Base-by-base conservation (phyloP, 2,329 filamentous ascomycete species). In the Fusarium robinianum region DNA sequence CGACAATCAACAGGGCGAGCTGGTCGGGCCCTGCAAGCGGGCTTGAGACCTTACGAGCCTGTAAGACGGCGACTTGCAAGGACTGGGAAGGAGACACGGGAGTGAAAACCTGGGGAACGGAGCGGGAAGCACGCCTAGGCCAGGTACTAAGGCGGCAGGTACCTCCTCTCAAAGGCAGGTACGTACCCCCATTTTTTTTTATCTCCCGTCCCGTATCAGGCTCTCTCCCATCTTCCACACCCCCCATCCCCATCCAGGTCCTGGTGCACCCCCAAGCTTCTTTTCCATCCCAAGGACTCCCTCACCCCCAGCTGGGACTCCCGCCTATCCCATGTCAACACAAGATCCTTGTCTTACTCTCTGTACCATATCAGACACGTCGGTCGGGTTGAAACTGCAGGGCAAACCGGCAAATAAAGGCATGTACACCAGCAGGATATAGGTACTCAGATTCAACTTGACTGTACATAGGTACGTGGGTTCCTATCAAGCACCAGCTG, bases 51-150 rank as follows among this genome's bases (percentile, higher is more conserved):
- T n/a, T n/a, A n/a, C n/a, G n/a, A n/a, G 49, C 49, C 48, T 55
- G 53, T 51, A 47, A 56, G 47, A 58, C 53, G 37, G 38, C 34
- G 40, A 51, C 38, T 34, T 42, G 43, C 41, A 43, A 41, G 24
- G 32, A 35, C 36, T 23, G 24, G 31, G 31, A 30, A 24, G 40
- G 33, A 40, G 37, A 46, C 33, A 51, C 36, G 45, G 42, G 49
- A 49, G 39, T 25, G 32, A 45, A 55, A 61, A 61, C 47, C 54
- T 57, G 60, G 58, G 58, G 58, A 60, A 61, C 48, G 53, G 49
- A 49, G 42, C 56, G 53, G 58, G 55, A 61, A 41, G 49, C 48
- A 52, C 49, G 26, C 50, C 57, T 55, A 52, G 46, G 47, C 53
- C 38, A 42, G 47, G 50, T 59, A 55, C 52, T 48, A 55, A 30